Base-by-base conservation (phyloP, 352 stramenopile genomes). In the Phytophthora ohioensis region DNA sequence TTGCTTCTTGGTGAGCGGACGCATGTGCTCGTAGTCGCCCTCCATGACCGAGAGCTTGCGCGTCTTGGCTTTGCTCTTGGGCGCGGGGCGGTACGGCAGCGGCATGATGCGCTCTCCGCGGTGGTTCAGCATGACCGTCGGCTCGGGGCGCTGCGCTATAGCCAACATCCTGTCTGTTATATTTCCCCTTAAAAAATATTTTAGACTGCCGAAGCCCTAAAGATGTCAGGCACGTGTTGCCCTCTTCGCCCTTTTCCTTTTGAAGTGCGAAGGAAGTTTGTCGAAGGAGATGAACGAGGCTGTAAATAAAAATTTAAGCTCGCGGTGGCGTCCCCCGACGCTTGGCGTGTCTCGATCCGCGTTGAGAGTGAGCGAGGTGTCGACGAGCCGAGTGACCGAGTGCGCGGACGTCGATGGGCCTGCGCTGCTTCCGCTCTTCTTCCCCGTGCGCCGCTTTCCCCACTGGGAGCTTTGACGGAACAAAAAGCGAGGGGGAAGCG, bases 1-100 rank as follows among this genome's bases (percentile, higher is more conserved):
- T 42, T 75, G 76, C 32, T 79, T 78, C 70, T 83, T 83, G n/a
- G 65, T 80, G 43, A 75, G 38, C 10, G 56, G 57, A 32, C 69
- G 64, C 30, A 60, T 17, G 36, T 69, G 43, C 51, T 73, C 76
- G 15, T 62, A 35, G 36, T 73, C 55, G 31, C 62, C 72, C 53
- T 79, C 73, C 69, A 83, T 71, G 31, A 71, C 64, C 46, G 76
- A 80, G 51, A 81, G 68, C 39, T 79, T 79, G 47, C 76, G 76
- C 52, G 73, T 80, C 72, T 75, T 80, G 64, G 54, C 48, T 27
- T 79, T 75, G 11, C 43, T 66, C 60, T 66, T 64, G 54, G 43
- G 39, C 49, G 13, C 31, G 6, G 53, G 17, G 43, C 49, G 66
- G 38, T 67, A 72, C 59, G 64, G 65, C 11, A 73, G 32, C 41